Base-by-base conservation (phyloP, 2,329 filamentous ascomycete genomes). In the Microdochium nivale region DNA sequence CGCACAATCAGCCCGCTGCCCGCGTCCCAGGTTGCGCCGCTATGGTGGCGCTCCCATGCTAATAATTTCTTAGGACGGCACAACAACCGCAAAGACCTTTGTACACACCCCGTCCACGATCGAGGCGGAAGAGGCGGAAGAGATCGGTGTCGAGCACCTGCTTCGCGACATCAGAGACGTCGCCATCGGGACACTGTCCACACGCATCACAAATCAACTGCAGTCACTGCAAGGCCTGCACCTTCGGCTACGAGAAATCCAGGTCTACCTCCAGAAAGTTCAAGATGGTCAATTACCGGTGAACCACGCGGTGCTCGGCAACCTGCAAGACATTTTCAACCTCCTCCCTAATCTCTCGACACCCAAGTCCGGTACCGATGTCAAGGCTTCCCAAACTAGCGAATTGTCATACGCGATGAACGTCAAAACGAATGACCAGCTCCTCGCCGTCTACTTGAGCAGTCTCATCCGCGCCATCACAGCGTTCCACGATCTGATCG, bases 251-350 rank as follows among this genome's bases (percentile, higher is more conserved):
- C 88, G 91, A 66, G 94, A 99, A 67, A 99, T 99, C 63, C 90
- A 91, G 53, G 81, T 87, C 61, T 99, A 99, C 70, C 83, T 99
- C 25, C 88, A 96, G 68, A 97, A 96, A 70, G 94, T 99, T 10
- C 83, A 96, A 53, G 89, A 96, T 66, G 87, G 88, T 60, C 86
- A 95, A 62, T 80, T 99, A 33, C 94, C 94, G 3, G 87, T 97
- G 65, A 99, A 99, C 74, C 94, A 99, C 67, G 90, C 90, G 52
- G 97, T 99, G 56, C 81, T 99, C 25, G 94, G 92, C 59, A 96
- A 96, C 66, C 84, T 99, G n/a, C 94, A 99, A 75, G 94, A 99
- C 65, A 90, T 97, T 55, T 99, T 99, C 80, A 99, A 99, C 72
- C 84, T 99, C 44, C 83, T 99, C 24, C 94, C 94, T 48, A 99